Evolutionary conservation across 176 grass and related monocot species (phyloP), one percentile per base, ranked within the genome.

Genomic region (Rhynchospora tenuis): DNA sequence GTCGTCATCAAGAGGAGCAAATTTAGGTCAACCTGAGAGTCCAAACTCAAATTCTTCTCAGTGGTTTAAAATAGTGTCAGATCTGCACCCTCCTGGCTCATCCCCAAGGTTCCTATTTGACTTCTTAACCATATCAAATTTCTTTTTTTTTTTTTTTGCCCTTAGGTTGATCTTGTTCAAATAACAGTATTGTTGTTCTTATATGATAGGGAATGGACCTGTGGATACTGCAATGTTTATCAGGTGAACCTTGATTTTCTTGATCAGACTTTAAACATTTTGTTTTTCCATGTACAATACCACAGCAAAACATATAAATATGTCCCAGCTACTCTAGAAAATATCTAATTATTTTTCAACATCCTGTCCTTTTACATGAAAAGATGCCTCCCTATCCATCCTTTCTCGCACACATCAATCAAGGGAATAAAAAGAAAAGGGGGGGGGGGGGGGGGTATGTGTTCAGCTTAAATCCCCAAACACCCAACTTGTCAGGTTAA

Each of bases 161-260:
- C 81, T 79, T 24, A 23, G 15, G 73, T 61, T 4, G 72, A 71
- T 43, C 84, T 10, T 66, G 54, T 82, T 54, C 71, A 26, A 81
- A 72, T 76, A 22, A 76, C 24, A 8, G 73, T 54, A 16, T 55
- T 55, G 14, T 45, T 17, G 28, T 88, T 80, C 47, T 90, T 89
- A n/a, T 78, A 72, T 76, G 78, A 74, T 83, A 98, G 95, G 91
- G 89, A 98, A 26, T 98, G 95, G 91, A 95, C 89, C 56, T 98
- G 95, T 81, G n/a, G 79, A n/a, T 91, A 93, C 84, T 98, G 95
- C 89, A 91, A 83, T 76, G 23, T 95, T 54, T 83, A 93, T 80
- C 95, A 95, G 95, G 95, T 98, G 85, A 83, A 46, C 2, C 56
- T 9, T 26, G 54, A 87, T 19, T 52, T 55, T 76, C 9, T 13